A percentile compares a stretch with the other conserved stretches of the same genome.
These are phyloP conservation scores for Colletotrichum incanum DNA, from an alignment of 2,329 filamentous ascomycete species.

Conservation along the genomic window DNA sequence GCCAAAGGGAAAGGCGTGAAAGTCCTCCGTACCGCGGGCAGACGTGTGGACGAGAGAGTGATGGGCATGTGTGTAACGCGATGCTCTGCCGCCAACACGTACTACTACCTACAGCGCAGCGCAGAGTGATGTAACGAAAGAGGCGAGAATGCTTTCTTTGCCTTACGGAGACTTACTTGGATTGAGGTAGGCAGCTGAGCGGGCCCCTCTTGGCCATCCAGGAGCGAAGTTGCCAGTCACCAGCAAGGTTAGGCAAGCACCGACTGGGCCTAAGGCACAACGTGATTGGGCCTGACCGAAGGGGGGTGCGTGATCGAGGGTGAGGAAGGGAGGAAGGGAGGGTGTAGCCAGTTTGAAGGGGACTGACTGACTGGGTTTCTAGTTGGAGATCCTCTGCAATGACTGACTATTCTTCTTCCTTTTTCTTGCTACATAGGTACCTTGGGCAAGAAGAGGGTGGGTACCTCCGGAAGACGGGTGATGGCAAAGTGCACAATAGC, in stretches of 20 bases:
- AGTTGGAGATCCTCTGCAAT: constrained; percentile 40
- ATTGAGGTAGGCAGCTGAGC: constrained; percentile 31
- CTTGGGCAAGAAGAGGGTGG: no score
- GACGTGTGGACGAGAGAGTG: background rate
- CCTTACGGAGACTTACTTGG: background rate
- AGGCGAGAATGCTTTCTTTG: constrained; percentile 2
- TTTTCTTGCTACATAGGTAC: no score
- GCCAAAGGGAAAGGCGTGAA: background rate
- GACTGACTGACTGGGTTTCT: constrained; percentile 19
- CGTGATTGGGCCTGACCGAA: constrained; percentile 34
- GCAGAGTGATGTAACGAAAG: constrained; percentile 36
- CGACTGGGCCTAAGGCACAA: constrained; percentile 12
- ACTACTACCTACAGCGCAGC: background rate
- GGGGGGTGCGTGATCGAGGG: background rate
- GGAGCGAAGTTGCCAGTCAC: constrained; percentile 12
- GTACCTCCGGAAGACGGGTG: background rate
- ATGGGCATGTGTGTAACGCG: constrained; percentile 11
- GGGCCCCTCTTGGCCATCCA: constrained; percentile 17
- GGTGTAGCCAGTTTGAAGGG: constrained; percentile 31
- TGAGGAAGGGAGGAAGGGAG: background rate
- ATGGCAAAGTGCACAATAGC: background rate
- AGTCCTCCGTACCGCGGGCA: background rate
- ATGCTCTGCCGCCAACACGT: background rate
- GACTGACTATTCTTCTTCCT: background rate
- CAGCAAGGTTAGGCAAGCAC: constrained; percentile 25